Base-by-base conservation (phyloP, 2,329 filamentous ascomycete species). In the Fusarium sp. region DNA sequence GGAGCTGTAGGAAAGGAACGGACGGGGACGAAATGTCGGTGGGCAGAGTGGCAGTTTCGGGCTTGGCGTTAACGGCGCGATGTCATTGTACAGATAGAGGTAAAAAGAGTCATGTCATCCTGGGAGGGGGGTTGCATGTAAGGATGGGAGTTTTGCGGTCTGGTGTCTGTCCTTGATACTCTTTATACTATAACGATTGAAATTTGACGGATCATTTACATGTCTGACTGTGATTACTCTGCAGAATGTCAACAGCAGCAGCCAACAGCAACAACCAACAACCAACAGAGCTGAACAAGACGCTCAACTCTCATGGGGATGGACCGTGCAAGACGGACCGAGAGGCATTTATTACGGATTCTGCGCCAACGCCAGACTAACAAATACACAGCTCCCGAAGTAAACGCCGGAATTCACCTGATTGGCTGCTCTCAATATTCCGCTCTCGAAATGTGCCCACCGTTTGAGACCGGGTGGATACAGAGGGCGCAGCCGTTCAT, bases 1-100 rank as follows among this genome's bases (percentile, higher is more conserved):
- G 25, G 83, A 84, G 58, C 75, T 84, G 73, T 82, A 75, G 75
- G 60, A 18, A 45, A 50, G 37, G 56, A n/a, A 23, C 39, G n/a
- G 34, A 23, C 39, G n/a, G 34, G 54, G 72, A 45, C 56, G 62
- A 75, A 74, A 67, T 67, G 66, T 63, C 50, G 69, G 72, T 75
- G 72, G 69, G 59, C 50, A 37, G 23, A 37, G 34, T 30, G 56
- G 58, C 48, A 52, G 41, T 52, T 25, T 41, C 34, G 52, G 50
- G 34, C 37, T 76, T 70, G 76, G 76, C 76, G 76, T 78, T 68
- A 60, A 34, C 65, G 59, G 72, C 50, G 66, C 59, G 35, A 60
- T 71, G 64, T 70, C 62, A 64, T 64, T 72, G 43, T 43, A 73
- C 59, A 72, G 56, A 65, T 72, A 56, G 35, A 57, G 56, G 60